Evolutionary conservation across 345 rosid genomes (phyloP), one percentile per base, ranked within the genome.

Genomic region (Camelina laxa): DNA sequence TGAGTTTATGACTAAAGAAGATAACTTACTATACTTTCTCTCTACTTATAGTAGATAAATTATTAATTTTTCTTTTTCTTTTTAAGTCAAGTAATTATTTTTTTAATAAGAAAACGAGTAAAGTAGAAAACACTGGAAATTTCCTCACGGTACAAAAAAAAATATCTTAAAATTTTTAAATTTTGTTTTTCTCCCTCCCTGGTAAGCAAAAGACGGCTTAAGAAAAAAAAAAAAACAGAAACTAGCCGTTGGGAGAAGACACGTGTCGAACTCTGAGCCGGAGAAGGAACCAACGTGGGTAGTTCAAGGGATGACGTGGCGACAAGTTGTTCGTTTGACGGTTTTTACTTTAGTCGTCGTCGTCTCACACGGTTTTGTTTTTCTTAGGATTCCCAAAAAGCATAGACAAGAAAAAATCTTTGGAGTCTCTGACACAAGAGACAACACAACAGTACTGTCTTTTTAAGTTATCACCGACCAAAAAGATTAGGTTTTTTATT

Each of bases 271-370:
- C 14, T 47, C 12, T 4, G 33, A 71, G 31, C 0, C 7, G 31
- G 2, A 69, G 24, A 27, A 69, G 47, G 69, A 77, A 71, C 44
- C 51, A 65, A 71, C 67, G 62, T 57, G 74, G 74, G 64, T 9
- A 51, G 49, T 76, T 69, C 65, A 12, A 39, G 16, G 65, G 76
- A 6, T 81, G 86, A 87, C 74, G 85, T 83, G 87, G 85, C 66
- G 50, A 50, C 36, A 39, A 31, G 70, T 76, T 75, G 81, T 85
- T 83, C 70, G 60, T 55, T 65, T 75, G 86, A 80, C 83, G 84
- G 85, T 74, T 70, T 53, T 7, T 27, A 3, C 4, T 0, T 27
- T 27, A 27, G 5, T 27, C 30, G 30, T 27, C 30, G 30, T 60
- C 70, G 57, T 42, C 75, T 76, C 76, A 63, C 72, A 76, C 80